Evolutionary conservation across 129 eudicot genomes (phyloP).

Genomic region (Smallanthus sonchifolius): DNA sequence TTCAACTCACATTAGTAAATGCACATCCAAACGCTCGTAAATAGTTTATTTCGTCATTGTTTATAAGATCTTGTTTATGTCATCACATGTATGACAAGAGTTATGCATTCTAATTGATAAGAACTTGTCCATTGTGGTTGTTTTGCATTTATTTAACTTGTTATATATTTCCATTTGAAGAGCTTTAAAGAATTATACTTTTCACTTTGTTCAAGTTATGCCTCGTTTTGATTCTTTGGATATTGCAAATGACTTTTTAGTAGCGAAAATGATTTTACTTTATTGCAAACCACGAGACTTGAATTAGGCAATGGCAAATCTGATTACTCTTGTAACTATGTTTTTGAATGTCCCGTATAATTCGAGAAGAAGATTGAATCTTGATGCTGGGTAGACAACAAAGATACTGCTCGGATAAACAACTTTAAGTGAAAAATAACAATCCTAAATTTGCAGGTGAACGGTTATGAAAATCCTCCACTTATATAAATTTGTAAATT

Average conservation of each 20-base stretch:
- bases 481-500: neutral
- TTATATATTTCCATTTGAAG: neutral
- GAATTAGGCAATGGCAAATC: neutral
- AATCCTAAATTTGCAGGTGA: neutral
- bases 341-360: neutral
- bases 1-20: neutral
- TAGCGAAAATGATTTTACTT: neutral
- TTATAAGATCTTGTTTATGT: neutral
- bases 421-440: neutral
- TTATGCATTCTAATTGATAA: too few species aligned
- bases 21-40: neutral
- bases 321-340: neutral
- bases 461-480: neutral
- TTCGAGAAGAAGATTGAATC: neutral
- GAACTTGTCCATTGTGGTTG: neutral
- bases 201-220: neutral
- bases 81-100: neutral
- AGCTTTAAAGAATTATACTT: neutral
- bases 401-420: neutral
- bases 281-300: neutral
- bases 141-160: neutral
- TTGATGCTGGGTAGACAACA: neutral
- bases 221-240: neutral
- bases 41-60: neutral
- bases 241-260: neutral